Evolutionary conservation across 2,329 filamentous ascomycete genomes (phyloP).

Genomic region (Nigrospora osmanthi): DNA sequence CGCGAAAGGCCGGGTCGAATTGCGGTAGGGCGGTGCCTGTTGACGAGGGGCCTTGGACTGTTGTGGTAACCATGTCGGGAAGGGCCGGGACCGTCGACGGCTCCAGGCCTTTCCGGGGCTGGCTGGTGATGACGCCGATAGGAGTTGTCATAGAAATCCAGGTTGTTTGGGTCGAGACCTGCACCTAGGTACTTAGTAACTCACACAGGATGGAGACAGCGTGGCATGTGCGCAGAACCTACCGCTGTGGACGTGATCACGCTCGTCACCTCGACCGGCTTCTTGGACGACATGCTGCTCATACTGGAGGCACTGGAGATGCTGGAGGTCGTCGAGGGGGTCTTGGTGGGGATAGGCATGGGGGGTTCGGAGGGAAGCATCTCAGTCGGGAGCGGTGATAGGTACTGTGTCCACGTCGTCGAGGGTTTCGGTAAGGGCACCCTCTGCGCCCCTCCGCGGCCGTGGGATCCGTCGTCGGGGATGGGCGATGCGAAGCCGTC

Average conservation of each 20-base stretch:
- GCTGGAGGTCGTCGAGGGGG: too few relatives aligned
- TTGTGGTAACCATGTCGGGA: too few relatives aligned
- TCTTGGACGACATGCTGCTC: too few relatives aligned
- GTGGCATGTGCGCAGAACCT: background rate
- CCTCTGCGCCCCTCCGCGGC: too few relatives aligned
- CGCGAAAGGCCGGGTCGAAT: background rate
- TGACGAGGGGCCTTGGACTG: background rate
- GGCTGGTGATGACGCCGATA: slow-evolving; percentile 1
- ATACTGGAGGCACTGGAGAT: too few relatives aligned
- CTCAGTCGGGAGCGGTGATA: too few relatives aligned
- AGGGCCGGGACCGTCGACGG: background rate
- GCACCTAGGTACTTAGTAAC: background rate
- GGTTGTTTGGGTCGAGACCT: slow-evolving; percentile 5
- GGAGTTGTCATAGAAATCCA: slow-evolving; percentile 2
- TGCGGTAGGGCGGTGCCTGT: background rate
- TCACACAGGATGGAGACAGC: background rate
- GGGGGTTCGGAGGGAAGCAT: too few relatives aligned
- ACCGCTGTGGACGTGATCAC: background rate
- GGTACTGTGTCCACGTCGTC: too few relatives aligned
- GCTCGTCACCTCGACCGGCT: background rate
- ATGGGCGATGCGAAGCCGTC: too few relatives aligned
- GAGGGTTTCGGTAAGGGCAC: too few relatives aligned
- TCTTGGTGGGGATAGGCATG: too few relatives aligned
- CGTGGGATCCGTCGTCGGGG: too few relatives aligned
- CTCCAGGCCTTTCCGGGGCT: slow-evolving; percentile 6